Evolutionary conservation across 1,139 yeast genomes (phyloP).

Genomic region (Meyerozyma athensensis): DNA sequence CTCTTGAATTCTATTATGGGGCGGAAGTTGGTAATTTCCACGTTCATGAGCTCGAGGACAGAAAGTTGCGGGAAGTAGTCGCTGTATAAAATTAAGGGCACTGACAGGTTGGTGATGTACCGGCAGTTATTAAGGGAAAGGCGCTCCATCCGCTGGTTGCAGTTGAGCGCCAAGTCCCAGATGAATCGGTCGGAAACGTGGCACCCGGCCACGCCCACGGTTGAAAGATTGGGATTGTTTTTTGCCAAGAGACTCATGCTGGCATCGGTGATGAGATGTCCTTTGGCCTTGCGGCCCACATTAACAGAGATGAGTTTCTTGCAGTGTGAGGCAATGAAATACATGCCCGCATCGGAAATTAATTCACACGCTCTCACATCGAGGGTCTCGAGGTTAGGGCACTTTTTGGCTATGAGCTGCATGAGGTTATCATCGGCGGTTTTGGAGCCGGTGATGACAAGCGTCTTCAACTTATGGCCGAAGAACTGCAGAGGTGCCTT

Average conservation of each 20-base stretch:
- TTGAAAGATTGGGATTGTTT: constrained; percentile 50
- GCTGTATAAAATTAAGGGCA: constrained; percentile 56
- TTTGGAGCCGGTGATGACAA: constrained; percentile 74
- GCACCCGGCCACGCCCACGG: constrained; percentile 90
- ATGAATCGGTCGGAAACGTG: constrained; percentile 67
- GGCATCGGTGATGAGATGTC: constrained; percentile 66
- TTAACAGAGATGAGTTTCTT: constrained; percentile 53
- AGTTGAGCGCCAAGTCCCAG: constrained; percentile 70
- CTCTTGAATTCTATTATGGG: constrained; percentile 68
- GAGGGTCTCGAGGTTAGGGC: constrained; percentile 58
- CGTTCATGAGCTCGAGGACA: constrained; percentile 74
- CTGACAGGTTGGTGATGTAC: constrained; percentile 56
- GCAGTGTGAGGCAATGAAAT: constrained; percentile 60
- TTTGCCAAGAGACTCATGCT: constrained; percentile 56
- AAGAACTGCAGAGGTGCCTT: constrained; percentile 50
- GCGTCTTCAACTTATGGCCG: constrained; percentile 43
- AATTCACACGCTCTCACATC: constrained; percentile 85
- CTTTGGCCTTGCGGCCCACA: constrained; percentile 73
- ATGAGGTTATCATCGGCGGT: constrained; percentile 59
- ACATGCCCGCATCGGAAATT: constrained; percentile 71
- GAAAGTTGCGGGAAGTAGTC: constrained; percentile 56
- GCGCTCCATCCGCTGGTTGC: constrained; percentile 56
- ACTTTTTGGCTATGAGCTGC: constrained; percentile 42
- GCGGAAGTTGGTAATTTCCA: constrained; percentile 53
- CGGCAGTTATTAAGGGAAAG: constrained; percentile 77